Evolutionary conservation across 2,329 filamentous ascomycete species (phyloP).

Genomic region (Calonectria pseudoreteaudii): DNA sequence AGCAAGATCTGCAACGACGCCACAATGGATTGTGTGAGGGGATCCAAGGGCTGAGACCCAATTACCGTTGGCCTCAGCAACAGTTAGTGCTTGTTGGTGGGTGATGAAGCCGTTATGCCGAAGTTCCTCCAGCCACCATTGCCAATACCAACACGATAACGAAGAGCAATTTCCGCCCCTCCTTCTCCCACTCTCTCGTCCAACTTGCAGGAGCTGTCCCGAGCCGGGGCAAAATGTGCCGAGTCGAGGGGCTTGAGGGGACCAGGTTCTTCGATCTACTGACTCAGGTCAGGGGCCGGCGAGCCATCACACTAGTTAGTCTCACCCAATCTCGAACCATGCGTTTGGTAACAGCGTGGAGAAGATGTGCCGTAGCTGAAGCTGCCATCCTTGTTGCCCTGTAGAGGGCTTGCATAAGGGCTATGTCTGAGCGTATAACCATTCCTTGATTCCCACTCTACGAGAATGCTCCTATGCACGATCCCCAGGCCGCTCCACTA

Average conservation of each 20-base stretch:
- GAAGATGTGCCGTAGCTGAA: not conserved
- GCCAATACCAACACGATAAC: not conserved
- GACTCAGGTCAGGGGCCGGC: conserved; percentile 2
- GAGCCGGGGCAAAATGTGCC: not conserved
- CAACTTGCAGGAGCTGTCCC: not conserved
- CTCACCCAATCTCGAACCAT: conserved; percentile 5
- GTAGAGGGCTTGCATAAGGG: conserved; percentile 7
- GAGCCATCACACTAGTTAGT: not conserved
- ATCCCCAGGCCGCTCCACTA: not conserved
- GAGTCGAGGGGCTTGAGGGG: not conserved
- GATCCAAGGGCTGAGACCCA: not conserved
- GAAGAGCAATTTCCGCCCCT: not conserved
- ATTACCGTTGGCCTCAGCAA: not conserved
- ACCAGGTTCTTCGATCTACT: not conserved
- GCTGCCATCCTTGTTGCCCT: not conserved
- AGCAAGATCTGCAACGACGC: not conserved
- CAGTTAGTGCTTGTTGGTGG: not conserved
- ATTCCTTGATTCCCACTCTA: not conserved
- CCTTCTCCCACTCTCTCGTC: not conserved
- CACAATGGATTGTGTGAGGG: not conserved
- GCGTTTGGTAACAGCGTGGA: not conserved
- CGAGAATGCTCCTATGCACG: not conserved
- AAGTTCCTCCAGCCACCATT: not conserved
- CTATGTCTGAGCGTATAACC: conserved; percentile 1
- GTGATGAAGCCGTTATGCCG: not conserved